Conservation (phyloP, 352 stramenopile genomes). For the Halophytophthora polymorphica region DNA sequence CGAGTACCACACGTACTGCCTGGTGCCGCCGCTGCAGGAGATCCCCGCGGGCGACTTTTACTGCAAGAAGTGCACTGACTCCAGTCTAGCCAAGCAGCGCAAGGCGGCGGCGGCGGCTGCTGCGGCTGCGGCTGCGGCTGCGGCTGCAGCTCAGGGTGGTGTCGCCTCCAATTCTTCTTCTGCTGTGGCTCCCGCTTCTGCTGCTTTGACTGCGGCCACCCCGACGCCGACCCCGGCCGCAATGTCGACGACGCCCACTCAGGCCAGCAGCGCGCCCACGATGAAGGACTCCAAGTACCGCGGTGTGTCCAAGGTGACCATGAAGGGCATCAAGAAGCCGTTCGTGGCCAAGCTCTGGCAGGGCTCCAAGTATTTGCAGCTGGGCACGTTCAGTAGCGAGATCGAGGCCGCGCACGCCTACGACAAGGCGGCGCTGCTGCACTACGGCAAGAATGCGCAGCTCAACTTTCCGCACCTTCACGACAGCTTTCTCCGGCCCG, state of each 20-base stretch:
- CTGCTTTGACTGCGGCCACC: background rate
- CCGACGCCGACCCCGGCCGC: slow-evolving; percentile 14
- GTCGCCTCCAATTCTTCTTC: background rate
- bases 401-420: slow-evolving; percentile 81
- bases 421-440: slow-evolving; percentile 69
- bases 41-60: slow-evolving; percentile 83
- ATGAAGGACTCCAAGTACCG: slow-evolving; percentile 78
- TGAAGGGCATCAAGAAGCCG: slow-evolving; percentile 78
- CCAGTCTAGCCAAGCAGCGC: slow-evolving; percentile 35
- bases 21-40: slow-evolving; percentile 63
- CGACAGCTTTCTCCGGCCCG: slow-evolving; percentile 53
- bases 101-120: slow-evolving; percentile 30
- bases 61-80: slow-evolving; percentile 65
- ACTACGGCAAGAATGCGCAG: slow-evolving; percentile 61
- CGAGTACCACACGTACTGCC: slow-evolving; percentile 87
- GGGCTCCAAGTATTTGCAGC: slow-evolving; percentile 57
- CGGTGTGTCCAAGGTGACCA: slow-evolving; percentile 75
- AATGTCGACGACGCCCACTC: too few relatives aligned
- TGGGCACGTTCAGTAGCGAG: slow-evolving; percentile 72
- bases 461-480: slow-evolving; percentile 82
- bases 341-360: slow-evolving; percentile 76
- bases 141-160: slow-evolving; percentile 1
- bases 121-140: background rate
- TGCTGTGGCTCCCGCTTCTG: background rate
- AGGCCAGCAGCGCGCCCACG: slow-evolving; percentile 12